A percentile compares a stretch with the other conserved stretches of the same genome.
These are phyloP conservation scores for Claviceps sp. DNA, from an alignment of 2,329 filamentous ascomycete genomes.

Conservation along the genomic window DNA sequence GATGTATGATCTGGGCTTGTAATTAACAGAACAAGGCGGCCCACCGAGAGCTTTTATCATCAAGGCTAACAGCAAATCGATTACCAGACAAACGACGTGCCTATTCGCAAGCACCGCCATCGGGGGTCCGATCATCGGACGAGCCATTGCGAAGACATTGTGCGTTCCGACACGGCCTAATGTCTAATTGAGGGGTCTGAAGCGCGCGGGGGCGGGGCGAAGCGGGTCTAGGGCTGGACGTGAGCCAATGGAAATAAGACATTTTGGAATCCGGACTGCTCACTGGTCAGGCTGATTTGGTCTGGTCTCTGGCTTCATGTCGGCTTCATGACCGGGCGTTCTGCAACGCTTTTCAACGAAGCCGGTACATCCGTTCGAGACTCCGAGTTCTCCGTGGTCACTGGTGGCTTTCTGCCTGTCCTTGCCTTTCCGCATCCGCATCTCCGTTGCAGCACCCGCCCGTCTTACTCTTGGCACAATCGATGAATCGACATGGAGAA, in stretches of 20 bases:
- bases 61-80: neutral
- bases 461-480: too few relatives aligned
- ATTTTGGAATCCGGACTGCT: neutral
- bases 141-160: neutral
- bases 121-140: slow-evolving; percentile 13
- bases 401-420: neutral
- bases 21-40: neutral
- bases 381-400: neutral
- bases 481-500: too few relatives aligned
- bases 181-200: neutral
- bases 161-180: slow-evolving; percentile 6
- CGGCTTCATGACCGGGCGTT: too few relatives aligned
- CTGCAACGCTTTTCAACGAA: too few relatives aligned
- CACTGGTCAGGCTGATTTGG: neutral
- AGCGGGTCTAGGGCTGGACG: neutral
- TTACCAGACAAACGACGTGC: neutral
- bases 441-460: too few relatives aligned
- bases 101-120: slow-evolving; percentile 4
- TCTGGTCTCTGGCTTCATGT: neutral
- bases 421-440: too few relatives aligned
- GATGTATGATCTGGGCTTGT: neutral
- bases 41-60: neutral
- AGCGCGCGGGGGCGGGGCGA: neutral
- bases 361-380: neutral
- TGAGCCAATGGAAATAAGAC: neutral